These are phyloP conservation scores for Trichoderma endophyticum DNA, from an alignment of 2,329 filamentous ascomycete genomes.

Conservation along the genomic window DNA sequence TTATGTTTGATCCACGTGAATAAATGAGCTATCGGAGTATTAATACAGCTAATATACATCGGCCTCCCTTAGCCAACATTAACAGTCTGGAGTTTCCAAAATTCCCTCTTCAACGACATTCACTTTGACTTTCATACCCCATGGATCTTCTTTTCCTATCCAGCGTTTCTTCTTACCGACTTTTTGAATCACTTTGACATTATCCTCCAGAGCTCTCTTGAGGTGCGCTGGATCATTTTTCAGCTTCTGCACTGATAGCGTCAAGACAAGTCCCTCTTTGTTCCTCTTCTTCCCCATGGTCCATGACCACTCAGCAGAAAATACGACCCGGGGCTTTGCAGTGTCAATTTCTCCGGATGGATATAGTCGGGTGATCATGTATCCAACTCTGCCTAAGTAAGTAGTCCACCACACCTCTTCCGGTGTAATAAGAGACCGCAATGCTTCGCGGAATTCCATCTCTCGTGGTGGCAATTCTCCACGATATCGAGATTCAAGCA, in stretches of 20 bases:
- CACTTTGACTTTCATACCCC: constrained; percentile 39
- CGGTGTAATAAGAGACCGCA: constrained; percentile 51
- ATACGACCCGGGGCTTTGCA: constrained; percentile 38
- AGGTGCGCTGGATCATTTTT: constrained; percentile 39
- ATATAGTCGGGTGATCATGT: constrained; percentile 56
- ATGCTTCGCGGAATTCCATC: constrained; percentile 48
- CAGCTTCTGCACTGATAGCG: constrained; percentile 40
- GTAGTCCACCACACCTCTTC: constrained; percentile 62
- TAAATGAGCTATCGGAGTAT: neutral
- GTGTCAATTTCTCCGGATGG: constrained; percentile 52
- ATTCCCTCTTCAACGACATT: constrained; percentile 34
- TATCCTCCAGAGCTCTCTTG: constrained; percentile 39
- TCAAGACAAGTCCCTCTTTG: constrained; percentile 42
- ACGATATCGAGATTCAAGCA: constrained; percentile 62
- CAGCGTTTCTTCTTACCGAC: constrained; percentile 60
- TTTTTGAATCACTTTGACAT: constrained; percentile 47
- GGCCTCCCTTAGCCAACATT: neutral
- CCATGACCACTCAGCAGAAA: constrained; percentile 41
- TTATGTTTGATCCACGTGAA: neutral
- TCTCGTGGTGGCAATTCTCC: constrained; percentile 60
- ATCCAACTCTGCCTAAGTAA: constrained; percentile 60
- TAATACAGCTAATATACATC: neutral
- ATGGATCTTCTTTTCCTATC: constrained; percentile 33
- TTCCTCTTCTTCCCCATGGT: constrained; percentile 38
- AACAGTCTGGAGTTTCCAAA: constrained; percentile 11